These are phyloP conservation scores for Monilinia fructicola DNA, from an alignment of 2,329 filamentous ascomycete genomes.

Conservation along the genomic window DNA sequence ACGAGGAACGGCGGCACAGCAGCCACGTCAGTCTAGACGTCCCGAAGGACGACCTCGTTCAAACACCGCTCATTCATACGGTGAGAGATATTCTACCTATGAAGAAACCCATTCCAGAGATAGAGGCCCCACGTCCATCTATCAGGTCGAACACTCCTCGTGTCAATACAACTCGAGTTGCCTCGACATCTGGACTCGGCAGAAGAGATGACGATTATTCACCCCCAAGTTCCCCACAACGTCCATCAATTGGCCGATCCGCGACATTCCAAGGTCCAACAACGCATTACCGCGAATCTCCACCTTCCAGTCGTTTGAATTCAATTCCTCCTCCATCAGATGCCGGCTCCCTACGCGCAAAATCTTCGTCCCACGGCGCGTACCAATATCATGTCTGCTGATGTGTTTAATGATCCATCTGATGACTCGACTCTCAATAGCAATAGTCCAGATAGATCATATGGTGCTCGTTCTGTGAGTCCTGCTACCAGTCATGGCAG, in stretches of 20 bases:
- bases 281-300: slow-evolving; percentile 51
- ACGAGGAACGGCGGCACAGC: slow-evolving; percentile 18
- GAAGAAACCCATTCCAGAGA: slow-evolving; percentile 51
- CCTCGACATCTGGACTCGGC: slow-evolving; percentile 34
- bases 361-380: slow-evolving; percentile 38
- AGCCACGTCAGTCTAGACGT: slow-evolving; percentile 31
- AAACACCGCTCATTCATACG: slow-evolving; percentile 63
- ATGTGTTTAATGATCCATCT: slow-evolving; percentile 51
- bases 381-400: slow-evolving; percentile 28
- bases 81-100: slow-evolving; percentile 56
- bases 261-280: slow-evolving; percentile 60
- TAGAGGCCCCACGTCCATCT: slow-evolving; percentile 47
- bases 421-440: slow-evolving; percentile 52
- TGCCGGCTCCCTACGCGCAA: slow-evolving; percentile 45
- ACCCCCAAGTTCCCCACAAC: slow-evolving; percentile 38
- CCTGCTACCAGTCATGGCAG: slow-evolving; percentile 55
- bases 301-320: slow-evolving; percentile 50
- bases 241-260: slow-evolving; percentile 51
- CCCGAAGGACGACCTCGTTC: slow-evolving; percentile 51
- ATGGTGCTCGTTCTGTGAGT: slow-evolving; percentile 52
- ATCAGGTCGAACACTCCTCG: slow-evolving; percentile 47
- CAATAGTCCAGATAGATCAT: slow-evolving; percentile 50
- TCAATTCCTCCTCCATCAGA: slow-evolving; percentile 45
- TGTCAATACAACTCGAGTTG: slow-evolving; percentile 30
- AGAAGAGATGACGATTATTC: slow-evolving; percentile 37